Conservation (phyloP, 306 rosid species). For the Ormosia emarginata region DNA sequence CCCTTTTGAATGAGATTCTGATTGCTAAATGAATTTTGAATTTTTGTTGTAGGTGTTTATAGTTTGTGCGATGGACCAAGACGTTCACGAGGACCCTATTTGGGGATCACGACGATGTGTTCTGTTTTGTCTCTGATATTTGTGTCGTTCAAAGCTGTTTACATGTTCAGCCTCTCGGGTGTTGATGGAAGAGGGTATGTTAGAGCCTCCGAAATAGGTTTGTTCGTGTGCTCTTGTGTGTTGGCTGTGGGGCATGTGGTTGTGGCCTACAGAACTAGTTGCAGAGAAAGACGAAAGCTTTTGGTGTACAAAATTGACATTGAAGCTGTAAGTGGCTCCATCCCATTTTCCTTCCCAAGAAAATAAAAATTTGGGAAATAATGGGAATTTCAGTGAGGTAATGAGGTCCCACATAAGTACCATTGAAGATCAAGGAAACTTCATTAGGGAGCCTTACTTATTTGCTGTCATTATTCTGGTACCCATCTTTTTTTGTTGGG, state of each 20-base stretch:
- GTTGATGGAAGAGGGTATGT: conserved; percentile 29
- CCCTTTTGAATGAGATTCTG: conserved; percentile 16
- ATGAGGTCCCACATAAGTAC: conserved; percentile 25
- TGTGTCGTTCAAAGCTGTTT: conserved; percentile 78
- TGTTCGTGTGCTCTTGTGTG: conserved; percentile 65
- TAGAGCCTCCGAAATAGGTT: conserved; percentile 55
- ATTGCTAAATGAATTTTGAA: neutral
- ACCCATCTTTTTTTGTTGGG: neutral
- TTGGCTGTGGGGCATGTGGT: conserved; percentile 83
- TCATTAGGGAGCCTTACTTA: neutral
- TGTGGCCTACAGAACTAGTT: conserved; percentile 91
- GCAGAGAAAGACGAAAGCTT: conserved; percentile 94
- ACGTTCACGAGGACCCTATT: conserved; percentile 76
- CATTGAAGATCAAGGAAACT: neutral
- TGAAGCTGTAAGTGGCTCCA: conserved; percentile 71
- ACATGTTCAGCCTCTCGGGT: conserved; percentile 43
- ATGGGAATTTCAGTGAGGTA: conserved; percentile 14
- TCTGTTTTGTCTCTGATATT: conserved; percentile 64
- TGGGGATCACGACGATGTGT: conserved; percentile 78
- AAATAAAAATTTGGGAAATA: neutral
- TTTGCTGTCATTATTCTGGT: neutral
- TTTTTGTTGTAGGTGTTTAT: conserved; percentile 62
- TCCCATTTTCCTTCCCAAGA: neutral
- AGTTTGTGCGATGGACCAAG: conserved; percentile 86
- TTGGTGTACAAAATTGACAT: conserved; percentile 91